A percentile compares a stretch with the other conserved stretches of the same genome.
Evolutionary conservation across 257 asterid species (phyloP).

Genomic region (Capsicum pubescens): DNA sequence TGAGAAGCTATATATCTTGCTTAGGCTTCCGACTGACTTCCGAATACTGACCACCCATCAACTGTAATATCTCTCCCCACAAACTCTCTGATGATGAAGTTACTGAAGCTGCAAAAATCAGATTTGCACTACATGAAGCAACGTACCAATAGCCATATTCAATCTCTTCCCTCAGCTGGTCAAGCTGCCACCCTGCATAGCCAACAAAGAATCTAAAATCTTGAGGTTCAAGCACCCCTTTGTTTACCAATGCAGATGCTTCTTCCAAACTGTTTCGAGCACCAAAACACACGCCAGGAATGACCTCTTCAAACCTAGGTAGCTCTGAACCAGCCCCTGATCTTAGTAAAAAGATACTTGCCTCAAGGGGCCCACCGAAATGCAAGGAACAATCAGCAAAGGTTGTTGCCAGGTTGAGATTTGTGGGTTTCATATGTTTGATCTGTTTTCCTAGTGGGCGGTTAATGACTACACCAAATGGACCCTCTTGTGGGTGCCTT

Average conservation of each 20-base stretch:
- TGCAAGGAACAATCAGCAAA: conserved; percentile 81
- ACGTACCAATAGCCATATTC: conserved; percentile 82
- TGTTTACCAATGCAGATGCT: conserved; percentile 72
- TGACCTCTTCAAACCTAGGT: conserved; percentile 72
- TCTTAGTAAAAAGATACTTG: conserved; percentile 79
- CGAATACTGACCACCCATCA: conserved; percentile 94
- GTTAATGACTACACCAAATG: conserved; percentile 83
- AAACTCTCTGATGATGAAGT: conserved; percentile 59
- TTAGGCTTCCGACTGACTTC: conserved; percentile 95
- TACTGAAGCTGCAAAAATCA: conserved; percentile 62
- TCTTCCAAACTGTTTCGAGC: conserved; percentile 79
- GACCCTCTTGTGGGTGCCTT: conserved; percentile 86
- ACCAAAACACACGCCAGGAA: conserved; percentile 81
- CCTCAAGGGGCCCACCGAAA: conserved; percentile 97
- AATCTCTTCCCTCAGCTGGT: conserved; percentile 82
- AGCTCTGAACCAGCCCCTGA: conserved; percentile 51
- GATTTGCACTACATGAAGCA: conserved; percentile 84
- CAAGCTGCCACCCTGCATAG: conserved; percentile 94
- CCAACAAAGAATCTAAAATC: conserved; percentile 92
- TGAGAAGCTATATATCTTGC: conserved; percentile 65
- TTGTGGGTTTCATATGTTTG: conserved; percentile 82
- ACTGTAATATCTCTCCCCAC: conserved; percentile 92
- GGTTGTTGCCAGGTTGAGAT: conserved; percentile 74
- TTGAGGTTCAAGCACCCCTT: conserved; percentile 66
- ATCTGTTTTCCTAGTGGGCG: conserved; percentile 81